Evolutionary conservation across 2,329 filamentous ascomycete genomes (phyloP), one percentile per base, ranked within the genome.

Genomic region (Talaromyces verruculosus): DNA sequence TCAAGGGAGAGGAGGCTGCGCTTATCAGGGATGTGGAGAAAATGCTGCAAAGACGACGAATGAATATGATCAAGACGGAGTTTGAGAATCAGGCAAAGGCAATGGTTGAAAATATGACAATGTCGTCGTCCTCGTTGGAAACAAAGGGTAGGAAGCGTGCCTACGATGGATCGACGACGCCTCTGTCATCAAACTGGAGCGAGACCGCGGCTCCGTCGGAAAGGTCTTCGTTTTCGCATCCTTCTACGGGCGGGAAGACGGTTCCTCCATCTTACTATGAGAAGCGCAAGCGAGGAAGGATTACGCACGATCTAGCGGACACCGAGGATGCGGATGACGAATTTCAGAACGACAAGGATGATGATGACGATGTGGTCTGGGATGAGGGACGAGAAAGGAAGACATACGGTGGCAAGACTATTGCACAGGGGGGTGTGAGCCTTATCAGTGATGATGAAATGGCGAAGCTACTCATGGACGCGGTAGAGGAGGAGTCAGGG

Each of bases 161-260:
- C 13, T 39, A n/a, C 5, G 47, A 53, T 19, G n/a, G 43, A 30
- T 49, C 10, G 25, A 45, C 49, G n/a, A 22, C 53, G 33, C 53
- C 53, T 37, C n/a, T 22, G 8, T 37, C 33, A 15, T 57, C n/a
- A 6, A 6, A 22, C 5, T 39, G 53, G 33, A 37, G 33, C 11
- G 53, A 57, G 10, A 25, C 30, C 15, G n/a, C 5, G n/a, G 11
- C 33, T 15, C 3, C 13, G 22, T 45, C 37, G 39, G 22, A 37
- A 19, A 37, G 22, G 15, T 60, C 37, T 25, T 60, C 57, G 6
- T 43, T 45, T 30, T 64, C 37, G 19, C 51, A 49, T 45, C 53
- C 64, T 37, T 58, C 64, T 37, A 58, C 51, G 8, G 59, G 59
- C 1, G 64, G 64, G 3, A 66, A 66, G 53, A 63, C 59, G 22